A percentile compares a stretch with the other conserved stretches of the same genome.
These are phyloP conservation scores for Pterulicium gracile DNA, from an alignment of 1,284 basidiomycete genomes.

Conservation along the genomic window DNA sequence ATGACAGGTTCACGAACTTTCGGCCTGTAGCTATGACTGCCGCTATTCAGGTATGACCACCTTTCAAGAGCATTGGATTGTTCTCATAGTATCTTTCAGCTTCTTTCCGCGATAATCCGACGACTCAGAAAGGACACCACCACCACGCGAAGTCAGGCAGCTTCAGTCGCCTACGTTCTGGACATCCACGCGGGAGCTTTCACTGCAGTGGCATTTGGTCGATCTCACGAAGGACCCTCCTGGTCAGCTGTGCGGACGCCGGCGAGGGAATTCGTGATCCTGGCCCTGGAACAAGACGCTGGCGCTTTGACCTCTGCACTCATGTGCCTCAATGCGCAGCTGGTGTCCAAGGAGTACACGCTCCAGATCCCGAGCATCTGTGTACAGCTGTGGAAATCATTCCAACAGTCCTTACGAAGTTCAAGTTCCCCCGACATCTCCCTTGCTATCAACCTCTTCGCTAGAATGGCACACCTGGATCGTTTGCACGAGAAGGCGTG, in stretches of 20 bases:
- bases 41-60: constrained; percentile 46
- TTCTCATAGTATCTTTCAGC: too few species aligned
- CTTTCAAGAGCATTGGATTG: too few species aligned
- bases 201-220: constrained; percentile 49
- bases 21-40: constrained; percentile 49
- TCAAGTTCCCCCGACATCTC: constrained; percentile 48
- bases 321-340: constrained; percentile 24
- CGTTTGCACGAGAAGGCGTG: constrained; percentile 43
- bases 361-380: not conserved
- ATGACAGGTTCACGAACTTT: constrained; percentile 50
- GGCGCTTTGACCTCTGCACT: constrained; percentile 29
- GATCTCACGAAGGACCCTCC: constrained; percentile 25
- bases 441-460: constrained; percentile 43
- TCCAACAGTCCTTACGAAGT: constrained; percentile 49
- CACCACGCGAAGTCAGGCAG: constrained; percentile 17
- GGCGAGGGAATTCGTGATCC: constrained; percentile 35
- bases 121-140: too few species aligned
- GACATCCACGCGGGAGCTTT: constrained; percentile 51
- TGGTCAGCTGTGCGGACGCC: constrained; percentile 41
- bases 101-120: too few species aligned
- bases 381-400: constrained; percentile 52
- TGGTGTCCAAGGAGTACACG: constrained; percentile 18
- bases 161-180: constrained; percentile 29
- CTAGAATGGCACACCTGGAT: constrained; percentile 59
- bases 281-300: constrained; percentile 33